phyloP scores from a whole-genome alignment of 257 asterid genomes.

The Anisodus acutangulus region DNA sequence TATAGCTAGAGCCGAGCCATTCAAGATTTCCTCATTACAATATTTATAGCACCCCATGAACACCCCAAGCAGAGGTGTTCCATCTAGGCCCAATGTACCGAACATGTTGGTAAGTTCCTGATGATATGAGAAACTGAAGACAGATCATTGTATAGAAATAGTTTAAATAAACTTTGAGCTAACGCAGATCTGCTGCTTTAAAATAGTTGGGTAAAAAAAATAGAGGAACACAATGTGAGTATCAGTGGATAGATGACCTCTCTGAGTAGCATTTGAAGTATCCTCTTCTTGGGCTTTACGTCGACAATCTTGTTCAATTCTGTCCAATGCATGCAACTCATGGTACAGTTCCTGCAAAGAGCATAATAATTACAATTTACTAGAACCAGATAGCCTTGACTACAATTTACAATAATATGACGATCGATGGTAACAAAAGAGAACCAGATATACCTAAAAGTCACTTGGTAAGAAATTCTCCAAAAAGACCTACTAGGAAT shows the following conservation, averaged over 20 bases:
- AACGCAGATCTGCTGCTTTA: not conserved
- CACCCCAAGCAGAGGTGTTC: not conserved
- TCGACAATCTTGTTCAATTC: conserved; percentile 86
- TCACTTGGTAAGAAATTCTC: not conserved
- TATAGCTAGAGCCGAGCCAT: not conserved
- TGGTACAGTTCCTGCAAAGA: conserved; percentile 86
- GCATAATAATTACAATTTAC: conserved; percentile 28
- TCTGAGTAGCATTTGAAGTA: conserved; percentile 59
- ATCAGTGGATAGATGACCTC: conserved; percentile 48
- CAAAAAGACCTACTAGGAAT: not conserved
- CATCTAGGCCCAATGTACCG: not conserved
- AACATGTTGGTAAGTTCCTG: conserved; percentile 1
- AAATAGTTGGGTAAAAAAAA: not conserved
- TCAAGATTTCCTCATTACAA: conserved; percentile 5
- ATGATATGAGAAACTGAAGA: conserved; percentile 17
- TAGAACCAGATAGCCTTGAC: not conserved
- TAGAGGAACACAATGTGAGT: not conserved
- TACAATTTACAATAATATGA: not conserved
- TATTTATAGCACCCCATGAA: conserved; percentile 3
- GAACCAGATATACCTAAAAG: not conserved
- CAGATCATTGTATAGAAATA: not conserved
- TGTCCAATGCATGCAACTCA: conserved; percentile 94
- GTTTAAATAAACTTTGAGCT: not conserved
- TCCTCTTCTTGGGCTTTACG: conserved; percentile 92
- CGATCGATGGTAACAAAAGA: not conserved